Conservation (phyloP, 306 rosid species). For the Dryas alaskensis region DNA sequence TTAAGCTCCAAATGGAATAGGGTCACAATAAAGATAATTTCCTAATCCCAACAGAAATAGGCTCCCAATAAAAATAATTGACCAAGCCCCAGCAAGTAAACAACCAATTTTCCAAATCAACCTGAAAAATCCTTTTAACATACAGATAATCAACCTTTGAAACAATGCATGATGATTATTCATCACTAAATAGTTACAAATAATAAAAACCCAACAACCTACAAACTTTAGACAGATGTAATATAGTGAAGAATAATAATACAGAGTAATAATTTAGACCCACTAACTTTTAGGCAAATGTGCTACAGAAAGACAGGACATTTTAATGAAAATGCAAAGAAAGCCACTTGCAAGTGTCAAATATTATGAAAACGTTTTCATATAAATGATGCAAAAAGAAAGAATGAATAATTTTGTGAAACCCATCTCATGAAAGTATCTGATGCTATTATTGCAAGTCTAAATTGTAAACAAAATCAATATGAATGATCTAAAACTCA, state of each 20-base stretch:
- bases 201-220: too few species aligned
- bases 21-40: too few species aligned
- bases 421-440: not conserved
- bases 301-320: not conserved
- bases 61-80: not conserved
- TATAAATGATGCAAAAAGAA: not conserved
- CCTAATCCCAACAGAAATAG: too few species aligned
- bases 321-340: not conserved
- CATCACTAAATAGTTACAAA: not conserved
- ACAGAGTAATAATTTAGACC: too few species aligned
- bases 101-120: not conserved
- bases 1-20: too few species aligned
- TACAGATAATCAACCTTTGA: not conserved
- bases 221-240: too few species aligned
- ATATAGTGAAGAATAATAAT: too few species aligned
- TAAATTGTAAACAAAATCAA: constrained; percentile 4
- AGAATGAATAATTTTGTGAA: not conserved
- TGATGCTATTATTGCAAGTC: constrained; percentile 7
- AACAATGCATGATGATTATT: not conserved
- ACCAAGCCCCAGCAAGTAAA: not conserved
- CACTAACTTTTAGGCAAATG: too few species aligned
- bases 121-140: not conserved
- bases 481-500: constrained; percentile 23
- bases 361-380: not conserved
- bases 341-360: not conserved